These are phyloP conservation scores for Rhodotorula sp. DNA, from an alignment of 1,284 basidiomycete species.

Conservation along the genomic window DNA sequence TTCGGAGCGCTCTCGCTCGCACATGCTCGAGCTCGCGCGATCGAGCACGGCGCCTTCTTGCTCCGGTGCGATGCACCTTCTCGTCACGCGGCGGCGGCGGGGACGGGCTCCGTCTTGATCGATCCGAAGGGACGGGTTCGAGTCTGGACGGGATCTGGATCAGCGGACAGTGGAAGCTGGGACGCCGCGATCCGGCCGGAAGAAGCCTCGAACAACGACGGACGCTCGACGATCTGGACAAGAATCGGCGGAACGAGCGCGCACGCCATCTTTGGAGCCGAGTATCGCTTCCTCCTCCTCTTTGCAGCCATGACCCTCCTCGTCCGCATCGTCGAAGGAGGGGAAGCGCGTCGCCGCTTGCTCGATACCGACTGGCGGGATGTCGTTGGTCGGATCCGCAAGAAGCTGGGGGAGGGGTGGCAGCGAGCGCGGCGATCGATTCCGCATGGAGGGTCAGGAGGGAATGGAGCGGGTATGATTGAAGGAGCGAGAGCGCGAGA, in stretches of 20 bases:
- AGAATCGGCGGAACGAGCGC: background rate
- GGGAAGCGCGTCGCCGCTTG: background rate
- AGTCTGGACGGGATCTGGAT: background rate
- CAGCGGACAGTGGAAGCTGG: conserved; percentile 50
- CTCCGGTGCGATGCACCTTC: conserved; percentile 21
- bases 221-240: background rate
- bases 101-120: background rate
- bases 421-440: background rate
- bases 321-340: background rate
- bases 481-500: background rate
- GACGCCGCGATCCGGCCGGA: background rate
- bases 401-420: background rate
- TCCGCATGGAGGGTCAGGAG: background rate
- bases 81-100: background rate
- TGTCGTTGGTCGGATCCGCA: background rate
- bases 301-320: background rate
- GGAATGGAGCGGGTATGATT: too few species aligned
- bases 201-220: background rate
- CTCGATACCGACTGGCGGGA: background rate
- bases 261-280: background rate
- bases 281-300: background rate
- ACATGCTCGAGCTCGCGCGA: conserved; percentile 18
- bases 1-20: conserved; percentile 7
- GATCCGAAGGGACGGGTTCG: conserved; percentile 9
- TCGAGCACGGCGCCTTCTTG: conserved; percentile 17